These are phyloP conservation scores for Spathaspora passalidarum DNA, from an alignment of 805 yeast genomes.

Conservation along the genomic window DNA sequence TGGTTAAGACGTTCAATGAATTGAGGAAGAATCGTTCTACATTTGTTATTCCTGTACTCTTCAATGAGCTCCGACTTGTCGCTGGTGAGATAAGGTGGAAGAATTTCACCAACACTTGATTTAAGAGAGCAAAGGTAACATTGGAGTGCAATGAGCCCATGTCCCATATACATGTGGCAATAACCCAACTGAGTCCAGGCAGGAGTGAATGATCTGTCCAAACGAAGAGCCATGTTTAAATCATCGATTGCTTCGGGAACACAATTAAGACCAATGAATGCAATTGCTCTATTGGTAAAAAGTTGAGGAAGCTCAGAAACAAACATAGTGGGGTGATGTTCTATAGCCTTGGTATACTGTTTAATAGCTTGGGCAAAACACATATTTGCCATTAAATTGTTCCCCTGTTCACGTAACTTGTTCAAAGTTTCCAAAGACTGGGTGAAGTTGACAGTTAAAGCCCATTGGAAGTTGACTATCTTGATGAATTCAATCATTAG, in stretches of 20 bases:
- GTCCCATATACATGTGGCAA: slow-evolving; percentile 41
- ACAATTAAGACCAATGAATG: slow-evolving; percentile 40
- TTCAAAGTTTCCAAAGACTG: slow-evolving; percentile 3
- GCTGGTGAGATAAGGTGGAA: slow-evolving; percentile 21
- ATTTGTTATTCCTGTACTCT: slow-evolving; percentile 21
- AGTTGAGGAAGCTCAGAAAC: slow-evolving; percentile 26
- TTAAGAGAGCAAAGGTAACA: slow-evolving; percentile 33
- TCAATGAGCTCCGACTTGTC: slow-evolving; percentile 11
- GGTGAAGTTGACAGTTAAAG: background rate
- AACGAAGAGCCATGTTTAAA: slow-evolving; percentile 27
- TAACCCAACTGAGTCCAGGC: slow-evolving; percentile 45
- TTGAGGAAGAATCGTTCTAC: slow-evolving; percentile 31
- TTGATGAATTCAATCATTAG: background rate
- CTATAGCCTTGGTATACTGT: slow-evolving; percentile 35
- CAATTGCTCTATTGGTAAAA: slow-evolving; percentile 37
- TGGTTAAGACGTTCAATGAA: slow-evolving; percentile 34
- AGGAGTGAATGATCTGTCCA: slow-evolving; percentile 34
- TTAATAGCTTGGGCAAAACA: slow-evolving; percentile 39
- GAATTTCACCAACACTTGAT: slow-evolving; percentile 26
- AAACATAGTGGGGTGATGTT: slow-evolving; percentile 15
- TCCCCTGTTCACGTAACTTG: slow-evolving; percentile 37
- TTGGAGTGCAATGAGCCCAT: slow-evolving; percentile 27
- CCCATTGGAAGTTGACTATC: background rate
- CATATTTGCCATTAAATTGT: slow-evolving; percentile 34
- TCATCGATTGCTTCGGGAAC: slow-evolving; percentile 38